phyloP scores from a whole-genome alignment of 306 rosid species.

The Mimosa bimucronata region DNA sequence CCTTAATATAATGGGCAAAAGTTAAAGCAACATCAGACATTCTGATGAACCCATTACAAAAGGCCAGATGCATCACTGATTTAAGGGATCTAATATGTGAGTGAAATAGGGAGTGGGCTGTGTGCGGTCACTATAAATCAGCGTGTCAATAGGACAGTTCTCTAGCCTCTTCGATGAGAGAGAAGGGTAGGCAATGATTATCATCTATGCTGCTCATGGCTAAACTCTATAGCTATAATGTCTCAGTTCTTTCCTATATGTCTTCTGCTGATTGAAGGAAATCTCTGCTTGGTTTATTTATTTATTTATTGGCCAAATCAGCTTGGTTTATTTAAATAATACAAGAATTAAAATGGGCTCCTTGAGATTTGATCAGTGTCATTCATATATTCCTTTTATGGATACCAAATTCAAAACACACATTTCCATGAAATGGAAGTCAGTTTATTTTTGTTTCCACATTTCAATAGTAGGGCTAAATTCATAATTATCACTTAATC shows the following conservation, averaged over 20 bases:
- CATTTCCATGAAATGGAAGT: not conserved
- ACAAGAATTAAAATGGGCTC: not conserved
- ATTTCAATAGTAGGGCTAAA: not conserved
- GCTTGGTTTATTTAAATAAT: not conserved
- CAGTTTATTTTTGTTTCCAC: slow-evolving; percentile 11
- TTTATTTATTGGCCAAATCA: too few species aligned
- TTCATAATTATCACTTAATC: not conserved
- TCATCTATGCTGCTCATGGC: not conserved
- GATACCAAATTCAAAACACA: not conserved
- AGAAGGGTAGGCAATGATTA: not conserved
- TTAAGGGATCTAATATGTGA: not conserved
- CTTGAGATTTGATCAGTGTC: not conserved
- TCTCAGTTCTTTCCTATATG: not conserved
- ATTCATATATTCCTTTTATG: slow-evolving; percentile 10
- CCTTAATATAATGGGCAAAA: slow-evolving; percentile 4
- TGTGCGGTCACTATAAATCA: not conserved
- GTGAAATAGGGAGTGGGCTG: not conserved
- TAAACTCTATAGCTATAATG: not conserved
- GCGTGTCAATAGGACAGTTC: not conserved
- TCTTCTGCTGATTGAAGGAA: not conserved
- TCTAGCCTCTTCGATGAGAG: not conserved
- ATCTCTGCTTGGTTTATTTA: not conserved
- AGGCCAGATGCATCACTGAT: not conserved
- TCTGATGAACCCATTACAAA: not conserved
- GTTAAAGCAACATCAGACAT: not conserved